Percentiles rank a stretch among this genome's conserved stretches.
Evolutionary conservation across 1,284 basidiomycete species (phyloP).

Genomic region (Xanthoconium separans): DNA sequence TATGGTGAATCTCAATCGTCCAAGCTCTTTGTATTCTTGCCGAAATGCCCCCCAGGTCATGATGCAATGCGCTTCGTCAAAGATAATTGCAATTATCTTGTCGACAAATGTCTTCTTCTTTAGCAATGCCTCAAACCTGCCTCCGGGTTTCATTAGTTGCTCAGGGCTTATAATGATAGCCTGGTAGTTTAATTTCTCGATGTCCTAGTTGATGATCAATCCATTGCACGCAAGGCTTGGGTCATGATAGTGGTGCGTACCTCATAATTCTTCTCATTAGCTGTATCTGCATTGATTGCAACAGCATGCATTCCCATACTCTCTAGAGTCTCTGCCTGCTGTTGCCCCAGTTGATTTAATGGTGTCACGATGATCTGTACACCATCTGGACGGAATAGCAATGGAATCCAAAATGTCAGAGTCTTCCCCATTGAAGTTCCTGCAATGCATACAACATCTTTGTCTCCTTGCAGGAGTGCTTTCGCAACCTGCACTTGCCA

Average conservation of each 20-base stretch:
- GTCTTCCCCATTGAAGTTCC: neutral
- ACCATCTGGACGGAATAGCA: neutral
- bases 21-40: neutral
- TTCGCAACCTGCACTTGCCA: neutral
- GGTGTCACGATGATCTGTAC: neutral
- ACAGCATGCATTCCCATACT: neutral
- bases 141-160: neutral
- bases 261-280: neutral
- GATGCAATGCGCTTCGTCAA: neutral
- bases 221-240: neutral
- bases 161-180: neutral
- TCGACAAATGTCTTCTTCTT: neutral
- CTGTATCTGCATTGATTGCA: neutral
- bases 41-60: neutral
- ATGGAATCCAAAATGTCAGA: neutral
- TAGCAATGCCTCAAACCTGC: neutral
- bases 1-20: neutral
- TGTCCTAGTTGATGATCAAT: neutral
- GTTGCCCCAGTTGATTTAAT: neutral
- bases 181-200: neutral
- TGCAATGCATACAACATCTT: neutral
- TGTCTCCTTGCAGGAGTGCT: neutral
- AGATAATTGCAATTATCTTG: neutral
- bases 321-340: neutral
- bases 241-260: too few relatives aligned